Base-by-base conservation (phyloP, 148 eudicot species). In the Drosera capensis region DNA sequence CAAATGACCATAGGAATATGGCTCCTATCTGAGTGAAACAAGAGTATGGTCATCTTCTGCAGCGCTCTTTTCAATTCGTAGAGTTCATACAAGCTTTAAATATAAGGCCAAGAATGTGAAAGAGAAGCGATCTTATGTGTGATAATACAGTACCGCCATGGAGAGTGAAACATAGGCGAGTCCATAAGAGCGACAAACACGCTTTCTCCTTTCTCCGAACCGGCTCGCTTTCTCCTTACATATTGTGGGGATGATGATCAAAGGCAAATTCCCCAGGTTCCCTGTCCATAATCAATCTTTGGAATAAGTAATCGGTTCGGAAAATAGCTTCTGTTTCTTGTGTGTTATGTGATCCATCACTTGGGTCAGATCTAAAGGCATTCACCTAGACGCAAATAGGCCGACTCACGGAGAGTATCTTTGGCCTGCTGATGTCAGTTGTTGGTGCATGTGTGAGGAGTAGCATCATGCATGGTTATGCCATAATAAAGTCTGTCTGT, bases 11-110 rank as follows among this genome's bases (percentile, higher is more conserved):
- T 30, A 84, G 41, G 58, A 47, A 84, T 24, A 88, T 56, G 8
- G 97, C 84, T 42, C 97, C 94, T 21, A 84, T 45, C 97, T 88
- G 78, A 51, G 58, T n/a, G n/a, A n/a, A n/a, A n/a, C n/a, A n/a
- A n/a, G n/a, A n/a, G n/a, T n/a, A n/a, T n/a, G n/a, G n/a, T n/a
- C n/a, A n/a, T n/a, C n/a, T n/a, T n/a, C n/a, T n/a, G n/a, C n/a
- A n/a, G n/a, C n/a, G n/a, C n/a, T n/a, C n/a, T n/a, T n/a, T n/a
- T n/a, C n/a, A n/a, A n/a, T n/a, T n/a, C n/a, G n/a, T n/a, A n/a
- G n/a, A n/a, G n/a, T n/a, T n/a, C n/a, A n/a, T n/a, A n/a, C n/a
- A n/a, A n/a, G n/a, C n/a, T n/a, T n/a, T n/a, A n/a, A n/a, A n/a
- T n/a, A n/a, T n/a, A n/a, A n/a, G n/a, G n/a, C n/a, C n/a, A n/a